Base-by-base conservation (phyloP, 768 basidiomycete genomes). In the Royoungia palumana region DNA sequence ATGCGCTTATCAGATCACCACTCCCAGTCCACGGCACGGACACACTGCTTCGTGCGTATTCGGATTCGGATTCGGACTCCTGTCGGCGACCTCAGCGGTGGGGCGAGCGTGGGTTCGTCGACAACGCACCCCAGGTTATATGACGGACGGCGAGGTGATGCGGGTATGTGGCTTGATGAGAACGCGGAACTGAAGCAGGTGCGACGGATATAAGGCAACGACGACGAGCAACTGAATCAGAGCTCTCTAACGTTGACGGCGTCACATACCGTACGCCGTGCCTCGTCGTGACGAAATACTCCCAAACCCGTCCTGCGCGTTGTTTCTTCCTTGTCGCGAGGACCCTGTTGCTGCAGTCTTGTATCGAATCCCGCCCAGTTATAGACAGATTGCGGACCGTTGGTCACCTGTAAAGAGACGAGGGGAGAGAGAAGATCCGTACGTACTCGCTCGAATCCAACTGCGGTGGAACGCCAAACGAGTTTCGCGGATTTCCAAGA, bases 171-270 rank as follows among this genome's bases (percentile, higher is more conserved):
- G 41, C 19, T 32, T 47, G 52, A 47, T 21, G 44, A 44, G 34
- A 38, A 13, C 32, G 22, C 61, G 60, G 61, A 61, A 54, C 39
- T 61, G 47, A 52, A 59, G 34, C 25, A 20, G 28, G 19, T 20
- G 22, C 7, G 41, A 57, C 60, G 61, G 60, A 60, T 61, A 61
- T 60, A 54, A 54, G 41, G 47, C 32, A 62, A 16, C 39, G 56
- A 34, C 27, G n/a, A 17, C 17, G 13, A 37, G 43, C 40, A 24
- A 20, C 21, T 27, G 40, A 41, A 41, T 41, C 27, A 32, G 32
- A 32, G 4, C 32, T 30, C 25, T 27, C 22, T 13, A 32, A 10
- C 24, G 46, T 41, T 46, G 35, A 30, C 36, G 35, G 35, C 40
- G 30, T 35, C 36, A 22, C 27, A 25, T n/a, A 44, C 50, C 27